These are phyloP conservation scores for Calonectria multiphialidica DNA, from an alignment of 2,329 filamentous ascomycete species.

Conservation along the genomic window DNA sequence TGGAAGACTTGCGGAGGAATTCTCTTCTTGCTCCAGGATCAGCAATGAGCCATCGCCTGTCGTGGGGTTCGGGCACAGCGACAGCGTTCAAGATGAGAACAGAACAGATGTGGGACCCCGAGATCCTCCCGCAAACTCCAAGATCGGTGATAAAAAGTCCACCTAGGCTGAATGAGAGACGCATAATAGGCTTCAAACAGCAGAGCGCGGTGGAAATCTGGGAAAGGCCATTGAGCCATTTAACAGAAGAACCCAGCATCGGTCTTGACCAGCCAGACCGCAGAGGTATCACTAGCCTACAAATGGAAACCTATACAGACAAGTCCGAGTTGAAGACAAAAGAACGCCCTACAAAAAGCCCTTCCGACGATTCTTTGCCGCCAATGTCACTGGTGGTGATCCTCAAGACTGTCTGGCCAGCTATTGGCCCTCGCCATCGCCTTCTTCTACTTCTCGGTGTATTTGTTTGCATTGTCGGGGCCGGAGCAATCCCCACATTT, in stretches of 20 bases:
- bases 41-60: constrained; percentile 29
- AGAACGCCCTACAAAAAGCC: neutral
- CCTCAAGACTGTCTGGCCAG: constrained; percentile 75
- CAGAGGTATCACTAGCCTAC: constrained; percentile 45
- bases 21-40: constrained; percentile 20
- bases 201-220: constrained; percentile 19
- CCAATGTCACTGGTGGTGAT: constrained; percentile 41
- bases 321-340: neutral
- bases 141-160: constrained; percentile 9
- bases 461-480: constrained; percentile 71
- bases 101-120: constrained; percentile 38
- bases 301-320: constrained; percentile 4
- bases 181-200: constrained; percentile 18
- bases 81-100: constrained; percentile 34
- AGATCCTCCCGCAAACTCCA: constrained; percentile 12
- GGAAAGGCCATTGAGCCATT: constrained; percentile 12
- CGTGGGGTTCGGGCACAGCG: constrained; percentile 36
- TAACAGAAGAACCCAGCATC: constrained; percentile 28
- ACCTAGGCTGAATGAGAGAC: constrained; percentile 27
- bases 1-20: constrained; percentile 33
- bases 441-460: constrained; percentile 70
- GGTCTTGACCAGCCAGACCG: constrained; percentile 39
- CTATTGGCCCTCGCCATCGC: constrained; percentile 64
- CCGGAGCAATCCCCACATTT: constrained; percentile 79
- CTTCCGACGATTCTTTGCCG: neutral